Percentiles rank a stretch among this genome's conserved stretches.
phyloP scores from a whole-genome alignment of 129 eudicot genomes.

The Logfia minima region DNA sequence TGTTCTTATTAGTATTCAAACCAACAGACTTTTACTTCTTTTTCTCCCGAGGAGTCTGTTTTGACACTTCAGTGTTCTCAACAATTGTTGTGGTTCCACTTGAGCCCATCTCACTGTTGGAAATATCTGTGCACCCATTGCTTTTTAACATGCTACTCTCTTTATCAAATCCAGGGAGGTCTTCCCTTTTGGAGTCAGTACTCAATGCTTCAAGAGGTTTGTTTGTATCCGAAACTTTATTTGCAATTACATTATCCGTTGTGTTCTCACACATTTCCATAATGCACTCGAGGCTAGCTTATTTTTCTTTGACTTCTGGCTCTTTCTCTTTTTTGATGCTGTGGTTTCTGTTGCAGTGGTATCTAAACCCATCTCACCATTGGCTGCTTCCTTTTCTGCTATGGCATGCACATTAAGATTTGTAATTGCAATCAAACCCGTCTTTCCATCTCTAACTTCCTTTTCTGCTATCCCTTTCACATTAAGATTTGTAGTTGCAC shows the following conservation, averaged over 20 bases:
- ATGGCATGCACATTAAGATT: no score
- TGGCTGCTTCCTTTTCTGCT: no score
- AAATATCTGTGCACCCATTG: no score
- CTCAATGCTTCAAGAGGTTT: slow-evolving; percentile 7
- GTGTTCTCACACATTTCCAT: neutral
- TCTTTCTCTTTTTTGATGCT: slow-evolving; percentile 14
- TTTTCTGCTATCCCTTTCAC: no score
- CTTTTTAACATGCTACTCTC: no score
- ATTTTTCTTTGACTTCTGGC: no score
- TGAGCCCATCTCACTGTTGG: slow-evolving; percentile 2
- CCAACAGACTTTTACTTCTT: neutral
- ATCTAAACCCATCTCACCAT: no score
- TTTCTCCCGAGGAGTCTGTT: neutral
- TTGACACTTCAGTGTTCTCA: neutral
- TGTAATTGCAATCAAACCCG: no score
- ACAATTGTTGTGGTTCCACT: slow-evolving; percentile 14
- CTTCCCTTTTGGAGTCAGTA: slow-evolving; percentile 9
- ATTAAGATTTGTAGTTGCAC: no score
- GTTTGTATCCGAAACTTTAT: neutral
- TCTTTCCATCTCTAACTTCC: no score
- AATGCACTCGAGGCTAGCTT: neutral
- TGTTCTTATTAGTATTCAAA: neutral
- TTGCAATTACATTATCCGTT: neutral
- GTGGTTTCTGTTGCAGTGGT: neutral
- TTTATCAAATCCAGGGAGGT: no score